Evolutionary conservation across 768 basidiomycete genomes (phyloP).

Genomic region (Paxillus involutus): DNA sequence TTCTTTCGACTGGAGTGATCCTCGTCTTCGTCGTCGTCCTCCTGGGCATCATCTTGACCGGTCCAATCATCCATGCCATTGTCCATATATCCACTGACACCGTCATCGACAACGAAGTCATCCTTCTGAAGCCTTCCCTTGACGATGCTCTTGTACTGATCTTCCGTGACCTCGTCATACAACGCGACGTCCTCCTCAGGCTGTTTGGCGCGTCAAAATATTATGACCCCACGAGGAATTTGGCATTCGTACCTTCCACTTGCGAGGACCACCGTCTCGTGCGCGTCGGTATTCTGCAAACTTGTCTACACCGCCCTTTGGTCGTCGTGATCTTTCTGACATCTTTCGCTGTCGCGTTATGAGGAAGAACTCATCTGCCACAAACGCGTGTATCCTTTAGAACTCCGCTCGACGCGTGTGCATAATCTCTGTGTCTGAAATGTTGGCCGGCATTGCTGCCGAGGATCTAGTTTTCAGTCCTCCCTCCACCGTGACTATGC

Average conservation of each 20-base stretch:
- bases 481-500: conserved; percentile 30
- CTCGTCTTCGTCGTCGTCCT: conserved; percentile 51
- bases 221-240: background rate
- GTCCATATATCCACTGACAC: conserved; percentile 87
- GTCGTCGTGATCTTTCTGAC: conserved; percentile 29
- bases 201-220: conserved; percentile 30
- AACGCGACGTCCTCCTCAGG: conserved; percentile 63
- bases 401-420: conserved; percentile 14
- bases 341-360: conserved; percentile 9
- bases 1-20: conserved; percentile 37
- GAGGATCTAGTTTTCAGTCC: background rate
- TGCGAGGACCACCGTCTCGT: conserved; percentile 57
- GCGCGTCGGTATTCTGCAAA: conserved; percentile 61
- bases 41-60: conserved; percentile 53
- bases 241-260: conserved; percentile 50
- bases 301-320: conserved; percentile 35
- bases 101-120: conserved; percentile 97
- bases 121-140: conserved; percentile 77
- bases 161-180: conserved; percentile 90
- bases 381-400: conserved; percentile 26
- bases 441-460: conserved; percentile 12
- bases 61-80: conserved; percentile 97
- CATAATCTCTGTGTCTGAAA: background rate
- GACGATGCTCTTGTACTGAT: conserved; percentile 86
- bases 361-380: conserved; percentile 14